Evolutionary conservation across 1,284 basidiomycete genomes (phyloP).

Genomic region (Rhodotorula sp.): DNA sequence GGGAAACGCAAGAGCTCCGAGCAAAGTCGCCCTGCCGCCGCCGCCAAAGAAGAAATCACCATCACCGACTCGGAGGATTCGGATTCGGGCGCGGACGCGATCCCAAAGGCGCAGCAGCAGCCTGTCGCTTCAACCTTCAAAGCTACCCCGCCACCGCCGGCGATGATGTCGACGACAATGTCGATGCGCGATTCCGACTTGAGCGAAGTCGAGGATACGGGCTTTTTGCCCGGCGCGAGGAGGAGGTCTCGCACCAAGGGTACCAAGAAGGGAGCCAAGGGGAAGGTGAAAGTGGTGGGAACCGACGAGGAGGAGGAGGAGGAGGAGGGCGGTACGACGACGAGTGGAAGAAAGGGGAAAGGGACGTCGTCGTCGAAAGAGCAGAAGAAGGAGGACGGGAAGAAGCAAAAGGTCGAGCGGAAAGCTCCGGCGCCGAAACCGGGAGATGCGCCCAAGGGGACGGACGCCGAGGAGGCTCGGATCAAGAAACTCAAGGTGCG

Average conservation of each 20-base stretch:
- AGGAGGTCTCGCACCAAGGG: too few species aligned
- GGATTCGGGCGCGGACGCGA: not conserved
- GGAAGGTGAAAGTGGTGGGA: not conserved
- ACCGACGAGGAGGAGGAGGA: conserved; percentile 18
- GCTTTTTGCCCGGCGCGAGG: not conserved
- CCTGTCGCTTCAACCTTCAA: not conserved
- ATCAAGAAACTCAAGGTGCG: conserved; percentile 29
- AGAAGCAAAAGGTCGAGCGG: conserved; percentile 1
- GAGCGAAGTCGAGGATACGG: not conserved
- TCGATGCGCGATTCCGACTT: not conserved
- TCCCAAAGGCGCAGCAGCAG: not conserved
- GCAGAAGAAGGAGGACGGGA: not conserved
- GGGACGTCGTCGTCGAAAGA: not conserved
- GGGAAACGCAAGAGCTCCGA: not conserved
- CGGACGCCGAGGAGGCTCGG: conserved; percentile 18
- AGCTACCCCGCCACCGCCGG: not conserved
- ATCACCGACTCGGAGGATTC: not conserved
- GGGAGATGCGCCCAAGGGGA: conserved; percentile 22
- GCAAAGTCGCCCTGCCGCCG: not conserved
- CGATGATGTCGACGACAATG: not conserved
- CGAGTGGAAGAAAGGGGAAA: not conserved
- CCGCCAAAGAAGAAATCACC: not conserved
- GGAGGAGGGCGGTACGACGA: not conserved
- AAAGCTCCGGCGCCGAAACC: conserved; percentile 14
- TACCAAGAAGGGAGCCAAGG: not conserved